These are phyloP conservation scores for Talaromyces borbonicus DNA, from an alignment of 495 filamentous ascomycete genomes.

Conservation along the genomic window DNA sequence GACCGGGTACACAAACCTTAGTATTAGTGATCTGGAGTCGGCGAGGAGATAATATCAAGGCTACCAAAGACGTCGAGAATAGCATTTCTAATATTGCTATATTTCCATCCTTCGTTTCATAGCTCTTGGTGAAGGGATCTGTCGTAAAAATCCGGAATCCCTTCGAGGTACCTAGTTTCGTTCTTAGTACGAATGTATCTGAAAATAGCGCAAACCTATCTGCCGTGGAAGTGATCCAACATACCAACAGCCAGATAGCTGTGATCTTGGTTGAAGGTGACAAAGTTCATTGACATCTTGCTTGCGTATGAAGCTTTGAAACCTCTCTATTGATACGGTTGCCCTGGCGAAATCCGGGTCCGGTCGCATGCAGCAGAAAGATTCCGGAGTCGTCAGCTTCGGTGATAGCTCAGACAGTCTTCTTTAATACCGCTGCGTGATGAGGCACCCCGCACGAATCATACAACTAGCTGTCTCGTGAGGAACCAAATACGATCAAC, in stretches of 20 bases:
- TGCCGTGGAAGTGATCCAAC: constrained; percentile 14
- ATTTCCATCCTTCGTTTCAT: constrained; percentile 85
- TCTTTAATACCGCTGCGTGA: neutral
- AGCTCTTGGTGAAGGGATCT: constrained; percentile 88
- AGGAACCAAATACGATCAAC: too few species aligned
- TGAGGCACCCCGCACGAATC: neutral
- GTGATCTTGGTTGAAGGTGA: constrained; percentile 99
- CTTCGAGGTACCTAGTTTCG: constrained; percentile 60
- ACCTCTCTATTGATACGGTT: too few species aligned
- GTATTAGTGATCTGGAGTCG: constrained; percentile 94
- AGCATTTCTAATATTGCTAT: constrained; percentile 96
- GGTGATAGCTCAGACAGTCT: neutral
- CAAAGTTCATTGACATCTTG: constrained; percentile 80
- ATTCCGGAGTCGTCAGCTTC: neutral
- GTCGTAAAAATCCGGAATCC: constrained; percentile 95
- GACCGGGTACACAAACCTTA: constrained; percentile 43
- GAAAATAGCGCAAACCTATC: neutral
- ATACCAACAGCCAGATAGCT: constrained; percentile 88
- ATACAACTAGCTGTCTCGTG: neutral
- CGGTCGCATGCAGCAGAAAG: neutral
- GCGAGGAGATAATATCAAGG: constrained; percentile 78
- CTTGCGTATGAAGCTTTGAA: neutral
- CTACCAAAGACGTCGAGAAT: constrained; percentile 96
- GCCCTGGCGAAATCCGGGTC: too few species aligned
- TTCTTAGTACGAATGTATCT: neutral